Evolutionary conservation across 1,284 basidiomycete species (phyloP).

Genomic region (Tremellales sp.): DNA sequence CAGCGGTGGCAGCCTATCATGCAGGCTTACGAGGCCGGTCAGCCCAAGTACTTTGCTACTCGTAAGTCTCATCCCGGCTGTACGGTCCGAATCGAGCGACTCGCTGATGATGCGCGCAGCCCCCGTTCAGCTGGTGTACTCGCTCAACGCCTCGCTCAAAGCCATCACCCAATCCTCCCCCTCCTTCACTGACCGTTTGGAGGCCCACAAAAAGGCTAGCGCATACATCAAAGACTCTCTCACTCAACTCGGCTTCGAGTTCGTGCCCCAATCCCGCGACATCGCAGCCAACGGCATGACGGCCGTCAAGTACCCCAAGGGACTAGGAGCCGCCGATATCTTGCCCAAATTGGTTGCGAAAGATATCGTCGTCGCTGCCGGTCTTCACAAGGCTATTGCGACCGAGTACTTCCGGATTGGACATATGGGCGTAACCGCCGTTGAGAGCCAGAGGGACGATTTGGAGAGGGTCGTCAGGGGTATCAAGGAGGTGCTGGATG

Average conservation of each 20-base stretch:
- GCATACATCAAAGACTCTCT: constrained; percentile 69
- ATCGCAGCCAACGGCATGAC: constrained; percentile 91
- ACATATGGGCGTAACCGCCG: constrained; percentile 86
- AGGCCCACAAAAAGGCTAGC: constrained; percentile 69
- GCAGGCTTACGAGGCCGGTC: constrained; percentile 64
- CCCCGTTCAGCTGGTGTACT: constrained; percentile 89
- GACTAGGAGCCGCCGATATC: constrained; percentile 66
- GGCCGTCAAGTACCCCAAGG: constrained; percentile 73
- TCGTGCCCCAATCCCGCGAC: constrained; percentile 60
- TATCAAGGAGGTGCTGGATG: constrained; percentile 57
- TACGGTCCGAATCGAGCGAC: background rate
- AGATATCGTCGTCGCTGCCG: constrained; percentile 81
- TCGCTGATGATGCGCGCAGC: constrained; percentile 17
- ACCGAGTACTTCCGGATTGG: constrained; percentile 57
- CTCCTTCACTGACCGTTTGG: constrained; percentile 75
- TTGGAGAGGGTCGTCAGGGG: constrained; percentile 68
- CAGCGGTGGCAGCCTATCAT: constrained; percentile 93
- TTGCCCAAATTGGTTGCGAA: constrained; percentile 55
- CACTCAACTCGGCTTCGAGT: constrained; percentile 64
- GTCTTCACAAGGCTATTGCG: constrained; percentile 82
- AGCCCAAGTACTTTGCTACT: constrained; percentile 81
- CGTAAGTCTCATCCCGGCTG: constrained; percentile 44
- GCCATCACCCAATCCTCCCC: constrained; percentile 61
- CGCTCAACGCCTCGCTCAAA: constrained; percentile 74
- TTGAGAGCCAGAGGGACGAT: constrained; percentile 66